These are phyloP conservation scores for Elaeagnus macrophylla DNA, from an alignment of 306 rosid genomes.

Conservation along the genomic window DNA sequence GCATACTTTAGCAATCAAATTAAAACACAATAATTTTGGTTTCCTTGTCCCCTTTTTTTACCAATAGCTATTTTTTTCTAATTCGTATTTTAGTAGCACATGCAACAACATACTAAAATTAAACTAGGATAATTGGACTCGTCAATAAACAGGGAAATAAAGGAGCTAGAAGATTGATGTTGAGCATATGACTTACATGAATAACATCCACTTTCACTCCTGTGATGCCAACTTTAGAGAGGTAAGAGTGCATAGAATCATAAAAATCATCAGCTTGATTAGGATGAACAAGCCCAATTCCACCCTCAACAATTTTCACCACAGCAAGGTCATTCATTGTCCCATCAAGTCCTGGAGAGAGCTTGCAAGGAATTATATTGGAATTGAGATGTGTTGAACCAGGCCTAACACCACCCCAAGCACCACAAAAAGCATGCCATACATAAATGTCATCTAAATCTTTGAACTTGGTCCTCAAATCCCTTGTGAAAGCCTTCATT, in stretches of 20 bases:
- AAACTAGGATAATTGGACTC: not conserved
- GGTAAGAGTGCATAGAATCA: conserved; percentile 78
- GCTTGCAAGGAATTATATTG: conserved; percentile 45
- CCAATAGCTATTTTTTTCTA: too few relatives aligned
- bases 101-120: too few relatives aligned
- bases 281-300: conserved; percentile 80
- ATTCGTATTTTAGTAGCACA: too few relatives aligned
- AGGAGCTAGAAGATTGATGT: not conserved
- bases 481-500: conserved; percentile 66
- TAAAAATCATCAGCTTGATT: conserved; percentile 52
- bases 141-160: not conserved
- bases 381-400: conserved; percentile 51
- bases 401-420: conserved; percentile 93
- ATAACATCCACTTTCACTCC: conserved; percentile 86
- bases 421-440: conserved; percentile 88
- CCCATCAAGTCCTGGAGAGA: conserved; percentile 63
- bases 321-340: conserved; percentile 78
- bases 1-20: too few relatives aligned
- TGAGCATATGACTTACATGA: conserved; percentile 40
- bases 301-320: conserved; percentile 50
- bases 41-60: too few relatives aligned
- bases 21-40: too few relatives aligned
- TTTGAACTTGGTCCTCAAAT: conserved; percentile 55
- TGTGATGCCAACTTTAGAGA: conserved; percentile 56
- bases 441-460: conserved; percentile 71